These are phyloP conservation scores for Aegilops longissima DNA, from an alignment of 176 grass and related monocot species.

Conservation along the genomic window DNA sequence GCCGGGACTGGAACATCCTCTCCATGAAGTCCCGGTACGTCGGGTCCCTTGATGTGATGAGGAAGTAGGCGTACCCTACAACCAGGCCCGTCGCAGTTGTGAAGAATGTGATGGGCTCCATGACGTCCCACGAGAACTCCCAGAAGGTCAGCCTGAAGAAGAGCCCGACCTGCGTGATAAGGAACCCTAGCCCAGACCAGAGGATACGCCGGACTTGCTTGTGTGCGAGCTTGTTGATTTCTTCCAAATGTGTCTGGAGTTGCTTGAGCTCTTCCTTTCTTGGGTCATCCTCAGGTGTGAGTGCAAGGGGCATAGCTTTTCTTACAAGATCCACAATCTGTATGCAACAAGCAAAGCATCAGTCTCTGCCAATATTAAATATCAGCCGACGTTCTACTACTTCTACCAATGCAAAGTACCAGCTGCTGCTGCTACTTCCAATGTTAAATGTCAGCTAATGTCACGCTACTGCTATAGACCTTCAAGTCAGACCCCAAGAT, in stretches of 20 bases:
- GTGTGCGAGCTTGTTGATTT: slow-evolving; percentile 81
- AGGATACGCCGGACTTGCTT: slow-evolving; percentile 89
- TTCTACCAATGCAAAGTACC: too few relatives aligned
- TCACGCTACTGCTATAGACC: too few relatives aligned
- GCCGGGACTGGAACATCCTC: slow-evolving; percentile 73
- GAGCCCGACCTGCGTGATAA: slow-evolving; percentile 76
- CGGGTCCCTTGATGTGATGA: slow-evolving; percentile 91
- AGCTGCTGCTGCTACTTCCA: too few relatives aligned
- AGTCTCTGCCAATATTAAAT: not conserved
- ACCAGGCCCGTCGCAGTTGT: slow-evolving; percentile 70
- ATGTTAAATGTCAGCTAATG: slow-evolving; percentile 6
- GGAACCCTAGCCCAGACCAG: slow-evolving; percentile 76
- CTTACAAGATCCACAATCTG: slow-evolving; percentile 92
- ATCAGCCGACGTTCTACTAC: too few relatives aligned
- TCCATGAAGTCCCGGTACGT: slow-evolving; percentile 96
- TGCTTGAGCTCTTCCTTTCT: slow-evolving; percentile 87
- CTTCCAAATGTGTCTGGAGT: slow-evolving; percentile 65
- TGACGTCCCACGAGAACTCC: slow-evolving; percentile 99
- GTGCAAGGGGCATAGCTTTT: slow-evolving; percentile 69
- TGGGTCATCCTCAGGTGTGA: slow-evolving; percentile 64
- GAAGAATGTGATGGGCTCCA: slow-evolving; percentile 98
- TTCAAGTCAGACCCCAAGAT: not conserved
- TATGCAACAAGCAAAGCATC: not conserved
- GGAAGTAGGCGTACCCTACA: slow-evolving; percentile 83
- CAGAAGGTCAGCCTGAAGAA: slow-evolving; percentile 98